These are phyloP conservation scores for Penicillium hesseltinei DNA, from an alignment of 2,329 filamentous ascomycete genomes.

Conservation along the genomic window DNA sequence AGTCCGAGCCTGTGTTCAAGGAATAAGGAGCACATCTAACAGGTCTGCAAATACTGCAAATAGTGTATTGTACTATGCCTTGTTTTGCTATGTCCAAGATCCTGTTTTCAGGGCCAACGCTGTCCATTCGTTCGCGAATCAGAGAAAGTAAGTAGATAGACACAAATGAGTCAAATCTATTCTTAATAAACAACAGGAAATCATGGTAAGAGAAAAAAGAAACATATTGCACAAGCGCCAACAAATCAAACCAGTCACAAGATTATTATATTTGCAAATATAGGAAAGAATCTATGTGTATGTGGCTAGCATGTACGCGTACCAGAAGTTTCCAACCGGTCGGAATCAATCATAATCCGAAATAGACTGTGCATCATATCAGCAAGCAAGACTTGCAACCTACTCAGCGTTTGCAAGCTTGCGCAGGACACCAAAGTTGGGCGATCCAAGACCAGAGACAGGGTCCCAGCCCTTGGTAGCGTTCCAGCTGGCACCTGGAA, in stretches of 20 bases:
- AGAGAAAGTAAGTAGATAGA: background rate
- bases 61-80: background rate
- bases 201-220: no score
- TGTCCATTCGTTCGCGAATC: background rate
- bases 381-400: background rate
- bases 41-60: no score
- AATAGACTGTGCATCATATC: no score
- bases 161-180: background rate
- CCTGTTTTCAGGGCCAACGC: background rate
- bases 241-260: background rate
- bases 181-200: no score
- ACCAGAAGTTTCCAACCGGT: background rate
- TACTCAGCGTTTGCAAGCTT: conserved; percentile 3
- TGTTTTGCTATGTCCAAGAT: background rate
- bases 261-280: conserved; percentile 9
- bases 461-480: conserved; percentile 46
- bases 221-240: background rate
- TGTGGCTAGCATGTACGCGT: background rate
- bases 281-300: conserved; percentile 9
- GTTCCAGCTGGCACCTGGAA: conserved; percentile 52
- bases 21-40: background rate
- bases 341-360: background rate
- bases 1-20: conserved; percentile 12
- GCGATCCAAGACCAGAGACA: conserved; percentile 33
- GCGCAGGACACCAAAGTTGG: conserved; percentile 5